Conservation (phyloP, 2,329 filamentous ascomycete genomes). For the Neoscytalidium dimidiatum region DNA sequence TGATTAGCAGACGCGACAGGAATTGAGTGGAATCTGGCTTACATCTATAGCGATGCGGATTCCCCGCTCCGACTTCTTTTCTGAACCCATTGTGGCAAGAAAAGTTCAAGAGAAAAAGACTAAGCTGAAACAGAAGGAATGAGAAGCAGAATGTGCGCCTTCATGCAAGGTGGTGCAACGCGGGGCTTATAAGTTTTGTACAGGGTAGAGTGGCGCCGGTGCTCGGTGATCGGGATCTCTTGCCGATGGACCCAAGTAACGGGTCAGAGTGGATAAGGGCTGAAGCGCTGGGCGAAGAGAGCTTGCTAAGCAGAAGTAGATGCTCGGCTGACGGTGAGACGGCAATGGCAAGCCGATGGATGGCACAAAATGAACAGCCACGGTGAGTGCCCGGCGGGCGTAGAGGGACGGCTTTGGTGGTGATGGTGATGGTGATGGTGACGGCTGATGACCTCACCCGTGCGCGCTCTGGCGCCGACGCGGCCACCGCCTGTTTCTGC, state of each 20-base stretch:
- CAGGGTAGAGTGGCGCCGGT: background rate
- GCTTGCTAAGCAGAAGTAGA: background rate
- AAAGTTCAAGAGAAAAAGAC: background rate
- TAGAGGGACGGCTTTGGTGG: background rate
- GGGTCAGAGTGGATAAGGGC: background rate
- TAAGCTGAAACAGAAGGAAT: background rate
- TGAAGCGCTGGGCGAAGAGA: background rate
- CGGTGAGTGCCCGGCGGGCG: background rate
- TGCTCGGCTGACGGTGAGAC: too few species aligned
- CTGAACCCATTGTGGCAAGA: slow-evolving; percentile 9
- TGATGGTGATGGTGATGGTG: background rate
- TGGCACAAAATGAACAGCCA: too few species aligned
- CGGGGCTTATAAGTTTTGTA: background rate
- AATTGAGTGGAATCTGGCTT: slow-evolving; percentile 16
- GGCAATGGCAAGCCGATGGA: too few species aligned
- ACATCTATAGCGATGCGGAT: slow-evolving; percentile 72
- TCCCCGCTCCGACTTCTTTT: slow-evolving; percentile 49
- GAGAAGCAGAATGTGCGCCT: background rate
- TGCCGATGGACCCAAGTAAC: slow-evolving; percentile 1
- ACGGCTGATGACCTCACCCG: background rate
- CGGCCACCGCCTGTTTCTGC: too few species aligned
- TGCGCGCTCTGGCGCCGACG: too few species aligned
- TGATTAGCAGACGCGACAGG: slow-evolving; percentile 13
- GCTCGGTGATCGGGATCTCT: slow-evolving; percentile 19
- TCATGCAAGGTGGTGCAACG: background rate